These are phyloP conservation scores for Solanum rostratum DNA, from an alignment of 257 asterid species.

Conservation along the genomic window DNA sequence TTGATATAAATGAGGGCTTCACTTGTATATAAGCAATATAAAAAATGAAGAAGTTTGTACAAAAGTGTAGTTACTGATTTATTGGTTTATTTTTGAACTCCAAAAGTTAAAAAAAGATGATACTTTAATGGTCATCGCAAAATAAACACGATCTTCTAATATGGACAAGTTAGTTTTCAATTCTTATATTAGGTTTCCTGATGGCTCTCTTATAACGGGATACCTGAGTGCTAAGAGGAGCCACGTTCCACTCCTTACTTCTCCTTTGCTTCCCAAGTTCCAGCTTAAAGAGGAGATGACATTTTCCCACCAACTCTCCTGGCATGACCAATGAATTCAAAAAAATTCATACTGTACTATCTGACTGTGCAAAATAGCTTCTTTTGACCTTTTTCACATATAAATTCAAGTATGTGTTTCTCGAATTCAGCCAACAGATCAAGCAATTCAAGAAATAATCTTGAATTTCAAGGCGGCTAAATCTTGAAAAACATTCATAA, in stretches of 20 bases:
- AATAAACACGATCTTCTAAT: not conserved
- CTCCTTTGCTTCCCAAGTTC: not conserved
- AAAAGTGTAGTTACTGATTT: not conserved
- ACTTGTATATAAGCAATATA: not conserved
- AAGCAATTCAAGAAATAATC: not conserved
- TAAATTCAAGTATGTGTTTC: not conserved
- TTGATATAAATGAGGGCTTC: not conserved
- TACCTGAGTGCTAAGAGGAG: not conserved
- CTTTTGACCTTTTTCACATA: not conserved
- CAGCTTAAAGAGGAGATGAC: not conserved
- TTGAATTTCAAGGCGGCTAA: not conserved
- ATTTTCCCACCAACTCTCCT: not conserved
- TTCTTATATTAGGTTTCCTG: not conserved
- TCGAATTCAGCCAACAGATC: not conserved
- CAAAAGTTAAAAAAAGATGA: not conserved
- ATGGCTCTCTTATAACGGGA: not conserved
- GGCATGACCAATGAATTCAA: not conserved
- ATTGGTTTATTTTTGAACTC: not conserved
- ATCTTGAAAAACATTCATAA: not conserved
- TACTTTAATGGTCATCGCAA: not conserved
- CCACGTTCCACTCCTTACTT: not conserved
- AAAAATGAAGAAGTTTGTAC: not conserved
- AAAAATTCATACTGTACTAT: not conserved
- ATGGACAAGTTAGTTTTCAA: not conserved
- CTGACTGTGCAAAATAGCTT: not conserved